Base-by-base conservation (phyloP, 176 grass and related monocot genomes). In the Pontederia paniculata region DNA sequence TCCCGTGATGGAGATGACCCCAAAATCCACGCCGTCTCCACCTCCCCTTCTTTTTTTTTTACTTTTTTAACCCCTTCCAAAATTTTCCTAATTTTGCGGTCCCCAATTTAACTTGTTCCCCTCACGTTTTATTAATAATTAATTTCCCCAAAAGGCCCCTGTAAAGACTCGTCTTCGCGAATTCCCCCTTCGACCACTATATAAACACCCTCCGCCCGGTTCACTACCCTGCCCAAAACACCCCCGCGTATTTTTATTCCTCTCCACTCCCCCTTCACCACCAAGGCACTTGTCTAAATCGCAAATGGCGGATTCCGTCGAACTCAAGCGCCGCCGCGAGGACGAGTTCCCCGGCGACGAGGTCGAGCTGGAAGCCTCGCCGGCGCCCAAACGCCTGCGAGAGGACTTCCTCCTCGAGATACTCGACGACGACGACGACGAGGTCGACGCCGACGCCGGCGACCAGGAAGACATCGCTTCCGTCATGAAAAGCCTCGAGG, bases 401-500 rank as follows among this genome's bases (percentile, higher is more conserved):
- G 71, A 55, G 17, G 66, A 74, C 20, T 57, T 70, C 18, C 22
- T 75, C 15, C 23, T 70, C 4, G 60, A 65, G 16, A 69, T 77
- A 9, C 21, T 75, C 18, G 78, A 81, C 18, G 78, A 75, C 19
- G 66, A 55, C 10, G 57, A 55, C 15, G 62, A 70, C 10, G 52
- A n/a, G n/a, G n/a, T 45, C 9, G 56, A 54, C 25, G 78, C 11
- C 48, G 41, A 41, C 45, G 52, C 21, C n/a, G 65, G 46, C 10
- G 50, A 55, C 5, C 66, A 65, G 17, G 58, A 63, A 20, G 71
- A 72, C 8, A 71, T 81, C 8, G 78, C 78, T 0, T 75, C 66
- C 5, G 78, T 81, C 18, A 81, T 81, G 72, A 73, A 66, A 17
- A 81, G 66, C 47, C 55, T 81, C 20, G 78, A 81, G 28, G 65